phyloP scores from a whole-genome alignment of 495 filamentous ascomycete genomes.

The Aspergillus mulundensis region DNA sequence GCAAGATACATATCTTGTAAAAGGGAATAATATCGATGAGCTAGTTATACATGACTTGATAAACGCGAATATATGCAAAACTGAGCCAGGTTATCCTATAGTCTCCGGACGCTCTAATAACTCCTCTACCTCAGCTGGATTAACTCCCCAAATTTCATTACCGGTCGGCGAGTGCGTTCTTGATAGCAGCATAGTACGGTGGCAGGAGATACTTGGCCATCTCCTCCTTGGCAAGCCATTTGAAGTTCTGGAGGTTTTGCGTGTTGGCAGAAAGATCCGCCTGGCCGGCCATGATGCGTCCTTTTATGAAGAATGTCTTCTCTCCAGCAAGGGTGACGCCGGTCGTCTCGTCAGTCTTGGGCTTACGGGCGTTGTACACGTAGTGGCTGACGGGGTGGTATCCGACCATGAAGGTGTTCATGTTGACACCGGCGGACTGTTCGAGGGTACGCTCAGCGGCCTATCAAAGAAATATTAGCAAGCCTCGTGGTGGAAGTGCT shows the following conservation, averaged over 20 bases:
- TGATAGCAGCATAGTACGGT: constrained; percentile 68
- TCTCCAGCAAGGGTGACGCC: constrained; percentile 46
- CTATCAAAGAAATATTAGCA: constrained; percentile 41
- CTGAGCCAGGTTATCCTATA: constrained; percentile 14
- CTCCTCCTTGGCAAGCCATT: constrained; percentile 91
- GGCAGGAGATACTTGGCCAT: constrained; percentile 56
- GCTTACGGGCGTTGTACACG: constrained; percentile 43
- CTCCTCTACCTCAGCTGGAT: not conserved
- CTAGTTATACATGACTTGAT: constrained; percentile 47
- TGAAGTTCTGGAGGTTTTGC: constrained; percentile 73
- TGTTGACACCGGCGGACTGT: constrained; percentile 80
- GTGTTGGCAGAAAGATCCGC: constrained; percentile 70
- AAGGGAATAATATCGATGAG: constrained; percentile 20
- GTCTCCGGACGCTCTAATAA: not conserved
- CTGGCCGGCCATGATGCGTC: constrained; percentile 93
- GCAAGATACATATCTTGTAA: not conserved
- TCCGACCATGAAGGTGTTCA: constrained; percentile 98
- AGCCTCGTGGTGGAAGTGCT: not conserved
- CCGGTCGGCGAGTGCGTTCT: constrained; percentile 75
- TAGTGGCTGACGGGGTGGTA: constrained; percentile 83
- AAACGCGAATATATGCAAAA: constrained; percentile 41
- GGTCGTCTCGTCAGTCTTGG: constrained; percentile 35
- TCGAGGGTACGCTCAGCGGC: constrained; percentile 73
- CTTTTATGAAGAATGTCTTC: constrained; percentile 95
- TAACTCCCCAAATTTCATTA: constrained; percentile 26